Conservation (phyloP, 176 grass and related monocot species). For the Eleusine coracana region DNA sequence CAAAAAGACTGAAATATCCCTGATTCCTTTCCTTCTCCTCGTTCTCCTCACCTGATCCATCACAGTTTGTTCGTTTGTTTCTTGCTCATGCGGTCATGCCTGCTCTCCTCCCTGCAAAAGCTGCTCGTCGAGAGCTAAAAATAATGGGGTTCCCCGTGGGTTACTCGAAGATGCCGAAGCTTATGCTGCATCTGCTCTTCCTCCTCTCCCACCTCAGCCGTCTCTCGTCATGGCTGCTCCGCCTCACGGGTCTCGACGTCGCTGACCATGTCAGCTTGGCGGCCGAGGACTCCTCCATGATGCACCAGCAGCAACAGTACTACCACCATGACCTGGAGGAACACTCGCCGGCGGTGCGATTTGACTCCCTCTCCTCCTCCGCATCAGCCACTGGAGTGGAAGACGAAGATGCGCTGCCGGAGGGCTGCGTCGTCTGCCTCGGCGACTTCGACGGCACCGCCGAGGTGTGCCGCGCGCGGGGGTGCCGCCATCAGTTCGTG, state of each 20-base stretch:
- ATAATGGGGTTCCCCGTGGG: slow-evolving; percentile 71
- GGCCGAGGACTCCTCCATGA: no score
- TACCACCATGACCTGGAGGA: slow-evolving; percentile 39
- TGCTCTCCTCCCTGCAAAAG: no score
- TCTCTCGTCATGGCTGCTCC: slow-evolving; percentile 53
- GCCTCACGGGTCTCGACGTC: slow-evolving; percentile 44
- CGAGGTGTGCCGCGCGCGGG: slow-evolving; percentile 62
- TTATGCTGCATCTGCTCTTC: slow-evolving; percentile 55
- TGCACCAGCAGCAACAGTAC: neutral
- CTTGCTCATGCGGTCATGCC: no score
- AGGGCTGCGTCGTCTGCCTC: slow-evolving; percentile 77
- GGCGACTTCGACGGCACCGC: slow-evolving; percentile 69
- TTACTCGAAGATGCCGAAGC: slow-evolving; percentile 66
- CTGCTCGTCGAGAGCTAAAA: no score
- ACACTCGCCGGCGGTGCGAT: slow-evolving; percentile 61
- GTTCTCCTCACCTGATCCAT: no score
- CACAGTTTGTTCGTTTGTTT: no score
- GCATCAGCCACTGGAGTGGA: no score
- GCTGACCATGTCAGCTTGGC: neutral
- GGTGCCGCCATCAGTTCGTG: slow-evolving; percentile 80
- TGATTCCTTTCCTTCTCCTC: no score
- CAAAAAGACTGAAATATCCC: no score
- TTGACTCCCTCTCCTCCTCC: slow-evolving; percentile 47
- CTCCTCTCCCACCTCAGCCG: slow-evolving; percentile 67
- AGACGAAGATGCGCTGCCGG: neutral